These are phyloP conservation scores for Guyanaporus albipodus DNA, from an alignment of 768 basidiomycete species.

Conservation along the genomic window DNA sequence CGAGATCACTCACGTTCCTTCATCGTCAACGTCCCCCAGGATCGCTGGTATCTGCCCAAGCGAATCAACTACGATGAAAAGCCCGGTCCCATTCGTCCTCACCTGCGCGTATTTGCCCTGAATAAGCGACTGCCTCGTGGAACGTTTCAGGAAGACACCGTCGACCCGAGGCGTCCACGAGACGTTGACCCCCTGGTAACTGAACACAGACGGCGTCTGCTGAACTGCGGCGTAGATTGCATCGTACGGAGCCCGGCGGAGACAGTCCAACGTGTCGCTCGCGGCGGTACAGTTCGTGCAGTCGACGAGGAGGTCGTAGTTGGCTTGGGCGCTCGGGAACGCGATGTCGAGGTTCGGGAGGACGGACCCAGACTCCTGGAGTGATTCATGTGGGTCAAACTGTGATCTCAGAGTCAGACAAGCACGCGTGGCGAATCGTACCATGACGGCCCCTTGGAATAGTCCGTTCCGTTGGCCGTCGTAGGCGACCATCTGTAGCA, in stretches of 20 bases:
- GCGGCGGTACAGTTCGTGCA: constrained; percentile 10
- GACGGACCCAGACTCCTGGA: constrained; percentile 16
- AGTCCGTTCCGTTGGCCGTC: constrained; percentile 11
- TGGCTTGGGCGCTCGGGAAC: constrained; percentile 2
- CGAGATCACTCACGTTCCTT: neutral
- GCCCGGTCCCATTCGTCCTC: neutral
- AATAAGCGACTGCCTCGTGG: neutral
- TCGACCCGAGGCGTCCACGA: constrained; percentile 12
- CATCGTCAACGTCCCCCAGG: constrained; percentile 1
- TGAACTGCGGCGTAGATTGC: constrained; percentile 6
- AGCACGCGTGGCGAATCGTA: neutral
- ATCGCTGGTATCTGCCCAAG: constrained; percentile 1
- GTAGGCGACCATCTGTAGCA: constrained; percentile 4
- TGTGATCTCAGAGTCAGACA: neutral
- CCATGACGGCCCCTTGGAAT: constrained; percentile 21
- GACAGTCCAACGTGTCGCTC: constrained; percentile 13
- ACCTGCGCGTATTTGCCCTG: constrained; percentile 34
- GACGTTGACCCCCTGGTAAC: constrained; percentile 7
- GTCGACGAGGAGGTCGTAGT: constrained; percentile 14
- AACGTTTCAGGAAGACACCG: neutral
- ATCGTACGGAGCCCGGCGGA: constrained; percentile 15
- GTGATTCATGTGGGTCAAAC: neutral
- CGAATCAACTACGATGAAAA: neutral
- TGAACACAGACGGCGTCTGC: constrained; percentile 5
- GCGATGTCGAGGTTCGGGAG: constrained; percentile 1